Evolutionary conservation across 495 filamentous ascomycete species (phyloP), one percentile per base, ranked within the genome.

Genomic region (Chaetomium cochliodes): DNA sequence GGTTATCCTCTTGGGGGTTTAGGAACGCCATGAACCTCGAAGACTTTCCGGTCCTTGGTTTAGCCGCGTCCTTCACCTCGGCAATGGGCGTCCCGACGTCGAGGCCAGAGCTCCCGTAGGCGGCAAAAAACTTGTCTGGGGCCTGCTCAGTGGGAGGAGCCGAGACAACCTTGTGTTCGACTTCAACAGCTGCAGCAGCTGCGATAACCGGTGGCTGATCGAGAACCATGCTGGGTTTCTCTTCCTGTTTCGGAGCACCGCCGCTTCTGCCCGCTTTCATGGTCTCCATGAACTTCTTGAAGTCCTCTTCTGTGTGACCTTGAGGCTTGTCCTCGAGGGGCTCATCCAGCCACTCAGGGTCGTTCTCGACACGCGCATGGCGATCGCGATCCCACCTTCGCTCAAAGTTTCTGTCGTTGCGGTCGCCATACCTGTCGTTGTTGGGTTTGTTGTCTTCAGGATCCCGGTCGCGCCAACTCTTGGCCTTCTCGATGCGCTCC

Each of bases 241-340:
- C 83, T 44, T 74, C 72, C 76, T 83, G 6, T 62, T 74, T 72
- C 71, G 69, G 47, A 1, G 72, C 68, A 67, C 58, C 70, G 76
- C 63, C 72, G 79, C 76, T 64, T 44, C 74, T 76, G 57, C 74
- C 77, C 30, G 88, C 87, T 74, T 93, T 96, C 93, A 96, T 96
- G 56, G 79, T 81, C 67, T 94, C 91, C 78, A 97, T 97, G 86
- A 96, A 98, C 64, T 88, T 89, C 76, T 97, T 89, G 74, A 98
- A 98, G 61, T 98, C 92, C 70, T 96, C 92, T 71, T 90, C 88
- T 12, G 90, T 96, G 71, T 90, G 90, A 20, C 81, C 86, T 62
- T 86, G 85, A 51, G 82, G 73, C 65, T 88, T 88, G 56, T 88
- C 85, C 55, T 89, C 90, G 46, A 86, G 85, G 41, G 87, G 88